phyloP scores from a whole-genome alignment of 352 stramenopile genomes.

The Phytophthora tubulina region DNA sequence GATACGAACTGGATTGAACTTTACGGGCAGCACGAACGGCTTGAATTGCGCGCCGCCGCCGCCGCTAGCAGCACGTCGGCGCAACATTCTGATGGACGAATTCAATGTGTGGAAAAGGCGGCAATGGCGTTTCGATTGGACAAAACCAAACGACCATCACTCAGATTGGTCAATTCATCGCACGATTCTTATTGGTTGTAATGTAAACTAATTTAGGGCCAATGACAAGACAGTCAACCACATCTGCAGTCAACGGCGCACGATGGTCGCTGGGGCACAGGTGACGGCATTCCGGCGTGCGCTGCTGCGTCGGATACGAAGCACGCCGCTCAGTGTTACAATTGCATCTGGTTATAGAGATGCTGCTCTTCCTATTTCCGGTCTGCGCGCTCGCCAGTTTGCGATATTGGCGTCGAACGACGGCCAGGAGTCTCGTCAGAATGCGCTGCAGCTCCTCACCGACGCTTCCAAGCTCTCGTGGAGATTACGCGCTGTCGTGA shows the following conservation, averaged over 20 bases:
- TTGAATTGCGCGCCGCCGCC: conserved; percentile 64
- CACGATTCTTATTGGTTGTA: conserved; percentile 21
- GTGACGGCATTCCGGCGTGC: conserved; percentile 24
- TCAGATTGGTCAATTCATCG: neutral
- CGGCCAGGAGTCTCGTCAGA: neutral
- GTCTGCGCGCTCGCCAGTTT: conserved; percentile 29
- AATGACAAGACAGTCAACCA: conserved; percentile 1
- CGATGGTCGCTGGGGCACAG: conserved; percentile 18
- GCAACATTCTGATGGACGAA: conserved; percentile 44
- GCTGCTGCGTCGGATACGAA: conserved; percentile 27
- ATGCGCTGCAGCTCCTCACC: conserved; percentile 20
- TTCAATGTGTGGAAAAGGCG: conserved; percentile 23
- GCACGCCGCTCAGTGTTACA: neutral
- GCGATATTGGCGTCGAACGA: conserved; percentile 24
- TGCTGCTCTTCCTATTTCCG: neutral
- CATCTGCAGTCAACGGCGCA: conserved; percentile 3
- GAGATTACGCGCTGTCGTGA: conserved; percentile 21
- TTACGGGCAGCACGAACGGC: conserved; percentile 79
- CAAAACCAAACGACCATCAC: conserved; percentile 29
- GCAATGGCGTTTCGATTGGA: conserved; percentile 11
- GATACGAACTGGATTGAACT: conserved; percentile 27
- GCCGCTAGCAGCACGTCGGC: conserved; percentile 36
- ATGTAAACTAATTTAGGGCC: conserved; percentile 6
- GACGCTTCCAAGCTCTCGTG: conserved; percentile 32
- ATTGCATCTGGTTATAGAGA: neutral